Conservation (phyloP, 768 basidiomycete genomes). For the Kwoniella dendrophila region DNA sequence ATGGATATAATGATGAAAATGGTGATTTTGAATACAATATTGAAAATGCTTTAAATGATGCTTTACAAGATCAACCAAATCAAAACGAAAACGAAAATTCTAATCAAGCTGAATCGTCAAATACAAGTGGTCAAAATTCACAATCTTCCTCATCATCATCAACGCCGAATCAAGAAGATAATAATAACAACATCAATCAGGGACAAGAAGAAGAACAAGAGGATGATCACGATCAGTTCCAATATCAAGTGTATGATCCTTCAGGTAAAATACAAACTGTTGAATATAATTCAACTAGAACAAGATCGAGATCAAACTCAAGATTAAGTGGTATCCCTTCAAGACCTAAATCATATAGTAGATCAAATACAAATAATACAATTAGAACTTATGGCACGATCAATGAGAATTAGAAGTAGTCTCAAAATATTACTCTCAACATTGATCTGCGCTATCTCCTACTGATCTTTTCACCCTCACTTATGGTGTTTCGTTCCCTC, state of each 20-base stretch:
- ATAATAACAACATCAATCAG: constrained; percentile 1
- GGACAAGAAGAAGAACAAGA: background rate
- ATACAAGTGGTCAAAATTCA: background rate
- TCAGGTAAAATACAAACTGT: constrained; percentile 6
- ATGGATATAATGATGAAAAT: background rate
- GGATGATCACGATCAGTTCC: background rate
- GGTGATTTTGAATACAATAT: background rate
- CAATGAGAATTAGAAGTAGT: background rate
- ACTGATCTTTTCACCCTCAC: too few species aligned
- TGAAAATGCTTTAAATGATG: background rate
- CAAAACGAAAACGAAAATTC: background rate
- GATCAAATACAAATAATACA: constrained; percentile 1
- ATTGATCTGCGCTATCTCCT: too few species aligned
- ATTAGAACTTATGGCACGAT: constrained; percentile 11
- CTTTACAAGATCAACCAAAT: background rate
- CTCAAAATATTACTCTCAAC: too few species aligned
- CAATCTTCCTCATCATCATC: background rate
- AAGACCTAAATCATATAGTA: constrained; percentile 1
- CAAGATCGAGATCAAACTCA: constrained; percentile 14
- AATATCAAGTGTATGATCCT: constrained; percentile 23
- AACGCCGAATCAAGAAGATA: background rate
- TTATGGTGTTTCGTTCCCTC: too few species aligned
- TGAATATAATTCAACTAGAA: constrained; percentile 4
- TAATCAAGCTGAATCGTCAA: background rate
- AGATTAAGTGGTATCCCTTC: background rate